phyloP scores from a whole-genome alignment of 139 green algal species.

The Volvox reticuliferus region DNA sequence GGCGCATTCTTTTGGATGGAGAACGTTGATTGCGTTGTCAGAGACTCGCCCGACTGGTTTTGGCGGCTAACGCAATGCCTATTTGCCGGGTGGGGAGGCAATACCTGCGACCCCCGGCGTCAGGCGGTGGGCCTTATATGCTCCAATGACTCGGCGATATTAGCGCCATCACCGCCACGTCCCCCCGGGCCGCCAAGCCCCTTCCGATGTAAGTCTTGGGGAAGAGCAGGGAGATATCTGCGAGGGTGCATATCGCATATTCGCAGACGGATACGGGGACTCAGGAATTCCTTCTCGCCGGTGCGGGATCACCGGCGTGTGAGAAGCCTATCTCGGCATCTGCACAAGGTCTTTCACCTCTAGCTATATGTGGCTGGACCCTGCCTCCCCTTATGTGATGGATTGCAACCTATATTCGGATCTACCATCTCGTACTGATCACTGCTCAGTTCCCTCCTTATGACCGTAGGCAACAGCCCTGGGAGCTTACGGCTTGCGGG shows the following conservation, averaged over 20 bases:
- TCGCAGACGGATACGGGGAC: too few relatives aligned
- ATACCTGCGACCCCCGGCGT: neutral
- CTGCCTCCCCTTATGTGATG: too few relatives aligned
- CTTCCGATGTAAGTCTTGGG: neutral
- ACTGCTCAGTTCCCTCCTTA: neutral
- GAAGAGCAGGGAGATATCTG: too few relatives aligned
- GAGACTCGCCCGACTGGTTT: neutral
- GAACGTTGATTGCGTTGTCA: neutral
- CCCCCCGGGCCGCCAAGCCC: neutral
- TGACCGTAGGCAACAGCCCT: neutral
- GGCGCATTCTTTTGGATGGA: constrained; percentile 21
- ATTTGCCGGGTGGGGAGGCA: neutral
- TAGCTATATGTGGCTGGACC: too few relatives aligned
- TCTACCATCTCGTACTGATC: too few relatives aligned
- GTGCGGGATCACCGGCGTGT: too few relatives aligned
- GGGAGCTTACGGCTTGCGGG: neutral
- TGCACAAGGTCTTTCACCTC: too few relatives aligned
- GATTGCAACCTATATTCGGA: too few relatives aligned
- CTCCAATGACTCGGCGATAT: constrained; percentile 2
- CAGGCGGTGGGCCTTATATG: constrained; percentile 27
- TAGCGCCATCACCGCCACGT: neutral
- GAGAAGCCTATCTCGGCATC: too few relatives aligned
- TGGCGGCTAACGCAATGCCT: constrained; percentile 33
- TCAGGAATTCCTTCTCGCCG: too few relatives aligned
- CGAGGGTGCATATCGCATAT: too few relatives aligned